phyloP scores from a whole-genome alignment of 129 eudicot genomes.

The Pittosporum tobira region DNA sequence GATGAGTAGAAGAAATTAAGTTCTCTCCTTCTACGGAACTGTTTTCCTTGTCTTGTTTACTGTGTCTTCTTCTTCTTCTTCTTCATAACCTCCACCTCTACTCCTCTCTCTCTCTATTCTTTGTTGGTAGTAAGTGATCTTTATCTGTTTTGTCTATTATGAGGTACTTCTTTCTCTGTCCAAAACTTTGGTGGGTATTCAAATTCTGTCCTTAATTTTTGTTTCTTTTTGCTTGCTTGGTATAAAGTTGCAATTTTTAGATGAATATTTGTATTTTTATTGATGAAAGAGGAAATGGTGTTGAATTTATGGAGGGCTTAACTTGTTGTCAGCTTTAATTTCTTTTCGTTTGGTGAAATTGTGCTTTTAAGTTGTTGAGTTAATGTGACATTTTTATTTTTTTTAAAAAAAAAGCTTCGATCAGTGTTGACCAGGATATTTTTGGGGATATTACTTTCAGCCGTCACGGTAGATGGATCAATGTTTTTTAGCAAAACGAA shows the following conservation, averaged over 20 bases:
- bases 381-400: neutral
- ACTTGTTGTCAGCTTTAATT: no score
- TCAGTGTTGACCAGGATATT: neutral
- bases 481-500: no score
- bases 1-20: conserved; percentile 64
- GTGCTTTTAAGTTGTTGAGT: no score
- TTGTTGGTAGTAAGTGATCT: no score
- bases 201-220: conserved; percentile 3
- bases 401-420: no score
- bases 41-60: no score
- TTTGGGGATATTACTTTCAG: no score
- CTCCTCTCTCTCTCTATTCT: no score
- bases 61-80: no score
- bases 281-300: neutral
- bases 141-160: neutral
- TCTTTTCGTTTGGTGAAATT: no score
- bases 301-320: no score
- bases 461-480: no score
- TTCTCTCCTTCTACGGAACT: conserved; percentile 66
- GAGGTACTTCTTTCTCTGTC: conserved; percentile 9
- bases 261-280: neutral
- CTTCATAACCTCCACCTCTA: conserved; percentile 1
- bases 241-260: neutral
- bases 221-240: neutral
- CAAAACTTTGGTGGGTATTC: conserved; percentile 8